Percentiles rank a stretch among this genome's conserved stretches.
These are phyloP conservation scores for Waitea zeae DNA, from an alignment of 1,284 basidiomycete genomes.

Conservation along the genomic window DNA sequence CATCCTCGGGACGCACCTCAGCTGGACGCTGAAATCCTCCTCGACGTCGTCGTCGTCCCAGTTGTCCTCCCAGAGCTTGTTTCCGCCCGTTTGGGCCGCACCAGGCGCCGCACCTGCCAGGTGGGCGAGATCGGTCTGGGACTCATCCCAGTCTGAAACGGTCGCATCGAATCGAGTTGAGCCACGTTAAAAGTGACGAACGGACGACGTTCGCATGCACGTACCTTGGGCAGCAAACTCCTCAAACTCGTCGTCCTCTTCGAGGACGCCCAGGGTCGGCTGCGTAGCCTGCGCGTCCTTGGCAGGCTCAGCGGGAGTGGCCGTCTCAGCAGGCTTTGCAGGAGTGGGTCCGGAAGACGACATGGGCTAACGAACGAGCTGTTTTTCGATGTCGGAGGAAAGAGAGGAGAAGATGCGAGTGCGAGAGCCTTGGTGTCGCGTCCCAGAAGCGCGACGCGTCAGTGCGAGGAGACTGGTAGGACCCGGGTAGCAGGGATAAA, in stretches of 20 bases:
- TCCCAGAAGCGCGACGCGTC: too few relatives aligned
- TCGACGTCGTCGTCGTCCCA: slow-evolving; percentile 99
- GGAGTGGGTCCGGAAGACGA: too few relatives aligned
- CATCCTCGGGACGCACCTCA: slow-evolving; percentile 44
- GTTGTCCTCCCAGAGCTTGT: slow-evolving; percentile 96
- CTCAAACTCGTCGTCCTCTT: slow-evolving; percentile 78
- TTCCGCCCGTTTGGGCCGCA: slow-evolving; percentile 52
- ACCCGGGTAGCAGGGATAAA: too few relatives aligned
- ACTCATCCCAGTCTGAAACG: slow-evolving; percentile 66
- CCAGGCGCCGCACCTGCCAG: slow-evolving; percentile 54
- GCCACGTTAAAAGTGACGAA: not conserved
- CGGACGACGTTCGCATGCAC: slow-evolving; percentile 6
- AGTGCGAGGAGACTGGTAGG: too few relatives aligned
- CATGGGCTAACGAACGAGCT: too few relatives aligned
- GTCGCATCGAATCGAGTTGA: not conserved
- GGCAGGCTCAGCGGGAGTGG: too few relatives aligned
- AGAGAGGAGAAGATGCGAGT: too few relatives aligned
- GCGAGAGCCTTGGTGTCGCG: too few relatives aligned
- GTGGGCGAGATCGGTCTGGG: slow-evolving; percentile 65
- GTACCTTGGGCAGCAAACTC: slow-evolving; percentile 60
- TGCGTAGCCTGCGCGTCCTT: slow-evolving; percentile 21
- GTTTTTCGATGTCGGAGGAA: too few relatives aligned
- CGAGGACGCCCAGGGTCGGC: slow-evolving; percentile 51
- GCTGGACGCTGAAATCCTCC: slow-evolving; percentile 90
- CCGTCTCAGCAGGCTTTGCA: too few relatives aligned